Conservation (phyloP, 2,329 filamentous ascomycete genomes). For the Emmonsiellopsis sp. region DNA sequence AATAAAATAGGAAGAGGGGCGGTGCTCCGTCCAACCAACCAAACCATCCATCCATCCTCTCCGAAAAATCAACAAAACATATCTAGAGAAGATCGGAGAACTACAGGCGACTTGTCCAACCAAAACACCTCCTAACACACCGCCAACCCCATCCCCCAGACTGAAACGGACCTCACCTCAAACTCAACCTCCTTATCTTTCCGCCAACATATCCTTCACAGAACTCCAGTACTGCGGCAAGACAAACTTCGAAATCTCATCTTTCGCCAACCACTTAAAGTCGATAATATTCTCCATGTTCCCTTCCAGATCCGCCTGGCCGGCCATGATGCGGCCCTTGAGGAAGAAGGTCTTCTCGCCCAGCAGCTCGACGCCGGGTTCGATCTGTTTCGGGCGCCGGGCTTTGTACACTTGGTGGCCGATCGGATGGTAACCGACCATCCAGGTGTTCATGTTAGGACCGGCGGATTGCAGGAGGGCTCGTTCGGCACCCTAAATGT, state of each 20-base stretch:
- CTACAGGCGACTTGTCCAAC: too few relatives aligned
- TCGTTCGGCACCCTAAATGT: conserved; percentile 64
- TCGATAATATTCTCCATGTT: conserved; percentile 68
- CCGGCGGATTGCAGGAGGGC: conserved; percentile 70
- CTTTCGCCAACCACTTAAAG: conserved; percentile 86
- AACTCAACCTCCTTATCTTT: conserved; percentile 47
- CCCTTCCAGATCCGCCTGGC: conserved; percentile 62
- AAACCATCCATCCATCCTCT: neutral
- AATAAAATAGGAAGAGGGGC: neutral
- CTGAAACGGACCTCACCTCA: neutral
- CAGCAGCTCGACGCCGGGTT: conserved; percentile 33
- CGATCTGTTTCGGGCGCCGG: conserved; percentile 38
- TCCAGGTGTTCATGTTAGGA: conserved; percentile 97
- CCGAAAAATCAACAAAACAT: too few relatives aligned
- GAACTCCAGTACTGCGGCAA: conserved; percentile 60
- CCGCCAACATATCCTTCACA: conserved; percentile 74
- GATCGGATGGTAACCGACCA: conserved; percentile 82
- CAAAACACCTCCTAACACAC: neutral
- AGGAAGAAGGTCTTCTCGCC: conserved; percentile 91
- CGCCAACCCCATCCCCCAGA: neutral
- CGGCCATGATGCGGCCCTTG: conserved; percentile 92
- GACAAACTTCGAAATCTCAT: conserved; percentile 68
- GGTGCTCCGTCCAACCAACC: neutral
- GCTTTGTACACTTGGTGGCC: conserved; percentile 62
- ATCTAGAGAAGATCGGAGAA: too few relatives aligned